These are phyloP conservation scores for Trichoderma breve DNA, from an alignment of 2,329 filamentous ascomycete species.

Conservation along the genomic window DNA sequence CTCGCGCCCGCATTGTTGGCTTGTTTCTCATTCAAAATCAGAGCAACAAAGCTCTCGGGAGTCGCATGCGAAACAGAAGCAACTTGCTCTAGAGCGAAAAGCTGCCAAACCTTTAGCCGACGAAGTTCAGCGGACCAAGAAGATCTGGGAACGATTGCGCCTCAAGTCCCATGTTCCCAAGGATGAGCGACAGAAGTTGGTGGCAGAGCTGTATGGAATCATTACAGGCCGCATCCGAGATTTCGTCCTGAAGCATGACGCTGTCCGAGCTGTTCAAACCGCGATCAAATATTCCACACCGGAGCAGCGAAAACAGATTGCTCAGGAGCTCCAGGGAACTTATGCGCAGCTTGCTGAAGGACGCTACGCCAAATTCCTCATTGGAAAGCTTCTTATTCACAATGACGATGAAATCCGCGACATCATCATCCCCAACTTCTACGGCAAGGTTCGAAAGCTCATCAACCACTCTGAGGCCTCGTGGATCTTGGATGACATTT, in stretches of 20 bases:
- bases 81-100: slow-evolving; percentile 82
- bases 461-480: slow-evolving; percentile 96
- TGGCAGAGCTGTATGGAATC: slow-evolving; percentile 86
- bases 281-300: slow-evolving; percentile 92
- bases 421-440: slow-evolving; percentile 90
- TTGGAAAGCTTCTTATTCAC: slow-evolving; percentile 93
- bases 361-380: slow-evolving; percentile 94
- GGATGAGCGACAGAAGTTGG: slow-evolving; percentile 82
- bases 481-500: slow-evolving; percentile 97
- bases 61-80: slow-evolving; percentile 90
- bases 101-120: slow-evolving; percentile 91
- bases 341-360: slow-evolving; percentile 87
- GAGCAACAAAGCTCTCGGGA: slow-evolving; percentile 69
- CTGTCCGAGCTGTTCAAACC: slow-evolving; percentile 93
- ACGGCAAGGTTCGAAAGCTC: slow-evolving; percentile 84
- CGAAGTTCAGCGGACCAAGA: slow-evolving; percentile 83
- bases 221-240: slow-evolving; percentile 89
- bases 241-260: slow-evolving; percentile 97
- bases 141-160: slow-evolving; percentile 92
- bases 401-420: slow-evolving; percentile 84
- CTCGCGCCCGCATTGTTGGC: not conserved
- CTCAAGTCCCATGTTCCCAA: slow-evolving; percentile 90
- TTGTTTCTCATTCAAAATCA: slow-evolving; percentile 2
- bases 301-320: slow-evolving; percentile 82
- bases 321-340: slow-evolving; percentile 78